phyloP scores from a whole-genome alignment of 139 green algal species.

The Volvox africanus region DNA sequence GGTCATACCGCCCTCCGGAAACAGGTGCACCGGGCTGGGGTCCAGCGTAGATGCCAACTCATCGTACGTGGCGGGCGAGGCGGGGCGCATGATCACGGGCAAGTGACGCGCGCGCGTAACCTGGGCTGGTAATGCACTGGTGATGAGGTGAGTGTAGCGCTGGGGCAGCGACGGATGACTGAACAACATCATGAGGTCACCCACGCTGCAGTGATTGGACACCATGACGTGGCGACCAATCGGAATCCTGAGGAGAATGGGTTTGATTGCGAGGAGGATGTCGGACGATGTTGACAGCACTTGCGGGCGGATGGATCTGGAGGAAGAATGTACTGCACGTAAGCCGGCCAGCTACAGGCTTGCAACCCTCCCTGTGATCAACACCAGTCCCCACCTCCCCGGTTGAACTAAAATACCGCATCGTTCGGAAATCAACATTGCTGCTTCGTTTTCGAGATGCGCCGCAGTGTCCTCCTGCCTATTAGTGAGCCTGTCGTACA shows the following conservation, averaged over 20 bases:
- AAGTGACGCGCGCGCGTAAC: conserved; percentile 61
- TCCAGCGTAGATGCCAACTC: conserved; percentile 32
- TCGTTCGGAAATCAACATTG: no score
- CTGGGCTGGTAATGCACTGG: conserved; percentile 49
- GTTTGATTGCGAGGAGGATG: no score
- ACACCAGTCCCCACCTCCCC: no score
- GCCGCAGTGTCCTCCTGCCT: no score
- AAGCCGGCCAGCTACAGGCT: no score
- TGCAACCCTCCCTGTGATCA: no score
- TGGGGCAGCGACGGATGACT: conserved; percentile 28
- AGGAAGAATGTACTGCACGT: no score
- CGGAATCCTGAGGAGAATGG: conserved; percentile 47
- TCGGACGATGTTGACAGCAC: no score
- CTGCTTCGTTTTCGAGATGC: no score
- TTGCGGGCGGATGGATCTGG: no score
- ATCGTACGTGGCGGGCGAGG: conserved; percentile 59
- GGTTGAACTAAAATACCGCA: no score
- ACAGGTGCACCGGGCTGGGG: conserved; percentile 51
- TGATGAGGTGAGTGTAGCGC: conserved; percentile 73
- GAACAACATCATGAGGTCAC: conserved; percentile 77
- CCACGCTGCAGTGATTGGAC: conserved; percentile 70
- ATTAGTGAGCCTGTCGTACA: no score
- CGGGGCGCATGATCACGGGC: conserved; percentile 62
- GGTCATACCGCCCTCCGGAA: conserved; percentile 79
- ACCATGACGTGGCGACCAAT: conserved; percentile 65